Evolutionary conservation across 2,329 filamentous ascomycete species (phyloP), one percentile per base, ranked within the genome.

Genomic region (Cyphellophora europaea): DNA sequence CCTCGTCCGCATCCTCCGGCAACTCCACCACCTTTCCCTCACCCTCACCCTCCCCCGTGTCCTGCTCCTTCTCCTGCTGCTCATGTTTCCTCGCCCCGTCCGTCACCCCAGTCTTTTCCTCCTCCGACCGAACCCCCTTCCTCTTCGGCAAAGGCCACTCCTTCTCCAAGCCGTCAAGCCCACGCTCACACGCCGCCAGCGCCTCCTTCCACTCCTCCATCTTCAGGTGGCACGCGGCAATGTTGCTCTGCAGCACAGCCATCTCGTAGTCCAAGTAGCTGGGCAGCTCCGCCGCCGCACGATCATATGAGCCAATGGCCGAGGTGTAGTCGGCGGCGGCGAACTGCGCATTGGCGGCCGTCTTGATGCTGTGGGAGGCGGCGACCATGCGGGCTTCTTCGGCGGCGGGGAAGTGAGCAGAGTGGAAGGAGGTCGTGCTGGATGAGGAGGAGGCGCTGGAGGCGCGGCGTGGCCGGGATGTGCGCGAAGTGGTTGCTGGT

Each of bases 221-320:
- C 55, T 93, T 93, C 36, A 96, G 58, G 50, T 94, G 77, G 54
- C 87, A 94, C 6, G 88, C 89, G 2, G 89, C 74, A 46, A 95
- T 80, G 63, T 96, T 96, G 55, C 82, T 87, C 40, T 80, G 77
- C 5, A 96, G 68, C 6, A 96, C 84, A 16, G 88, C 86, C 43
- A 89, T 69, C 49, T 94, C 86, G 61, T 85, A 94, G 55, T 89
- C 78, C 16, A 93, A 73, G 55, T 93, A 93, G 45, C 76, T 79
- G 2, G 89, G 89, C 51, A 85, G 88, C 5, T 78, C 72, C 10
- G 76, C 69, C 3, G 93, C 67, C 14, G 91, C 88, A 46, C 81
- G 75, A 51, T 87, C 80, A 61, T 96, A 96, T 41, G 74, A 80
- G 47, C 78, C 73, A 43, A 96, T 79, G 27, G 89, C 89, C 43